Base-by-base conservation (phyloP, 192 early-diverging fungal genomes). In the Linnemannia hyalina region DNA sequence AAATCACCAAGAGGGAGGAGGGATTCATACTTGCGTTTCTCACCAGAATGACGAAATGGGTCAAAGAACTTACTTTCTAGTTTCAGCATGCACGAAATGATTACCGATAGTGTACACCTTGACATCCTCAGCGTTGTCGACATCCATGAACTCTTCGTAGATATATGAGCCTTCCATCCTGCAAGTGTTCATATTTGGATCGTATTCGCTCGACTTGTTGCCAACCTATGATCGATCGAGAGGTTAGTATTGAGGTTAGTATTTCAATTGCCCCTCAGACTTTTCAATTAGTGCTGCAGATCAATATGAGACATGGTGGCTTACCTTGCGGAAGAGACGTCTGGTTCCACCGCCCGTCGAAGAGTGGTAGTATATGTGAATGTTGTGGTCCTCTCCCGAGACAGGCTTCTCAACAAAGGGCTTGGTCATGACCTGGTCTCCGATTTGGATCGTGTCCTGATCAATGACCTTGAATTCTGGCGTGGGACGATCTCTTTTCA, bases 371-470 rank as follows among this genome's bases (percentile, higher is more conserved):
- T 99, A 98, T 75, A 99, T 97, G 91, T 95, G 93, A 76, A 99
- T 96, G 85, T 98, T 99, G 91, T 99, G 98, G 86, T 99, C 93
- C 86, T 99, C 98, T 41, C 97, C 96, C n/a, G 95, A 94, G 16
- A 96, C 95, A 8, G 98, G 98, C 83, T 99, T 99, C 82, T 99
- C 98, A n/a, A 99, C 97, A 92, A 98, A 99, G 16, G 98, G 97
- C 83, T 99, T 99, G 77, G 84, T 89, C 35, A 99, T 91, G 49
- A 88, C 90, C 72, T 92, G 78, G 20, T 91, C 89, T 20, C 94
- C 95, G 35, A 97, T 90, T 16, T 89, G 73, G 63, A 97, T 86
- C 5, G 94, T 95, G 78, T 98, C 93, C 10, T 89, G 81, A 70
- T 94, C 94, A 68, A 95, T 70, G 36, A 87, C 55, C 52, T 82